Conservation (phyloP, 495 filamentous ascomycete species). For the Neurospora intermedia region DNA sequence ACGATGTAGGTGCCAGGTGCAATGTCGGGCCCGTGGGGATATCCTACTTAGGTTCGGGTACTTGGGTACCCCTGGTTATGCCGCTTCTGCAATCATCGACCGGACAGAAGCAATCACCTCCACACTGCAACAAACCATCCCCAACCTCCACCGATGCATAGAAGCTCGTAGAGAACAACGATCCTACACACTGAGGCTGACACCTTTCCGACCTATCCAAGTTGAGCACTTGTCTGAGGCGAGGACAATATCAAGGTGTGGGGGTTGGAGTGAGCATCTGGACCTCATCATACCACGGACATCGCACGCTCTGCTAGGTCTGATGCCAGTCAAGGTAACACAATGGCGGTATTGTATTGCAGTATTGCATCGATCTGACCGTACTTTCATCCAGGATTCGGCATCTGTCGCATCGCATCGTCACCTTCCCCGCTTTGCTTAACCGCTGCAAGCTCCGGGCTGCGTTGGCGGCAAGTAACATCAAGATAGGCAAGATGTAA, state of each 20-base stretch:
- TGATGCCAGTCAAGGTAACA: background rate
- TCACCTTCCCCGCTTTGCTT: background rate
- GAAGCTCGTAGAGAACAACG: background rate
- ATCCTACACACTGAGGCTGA: background rate
- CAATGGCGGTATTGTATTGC: background rate
- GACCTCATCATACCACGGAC: background rate
- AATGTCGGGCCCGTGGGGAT: background rate
- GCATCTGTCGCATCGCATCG: background rate
- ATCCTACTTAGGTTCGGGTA: background rate
- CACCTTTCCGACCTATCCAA: background rate
- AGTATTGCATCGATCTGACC: background rate
- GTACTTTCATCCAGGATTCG: background rate
- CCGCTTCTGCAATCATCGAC: background rate
- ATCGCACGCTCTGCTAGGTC: background rate
- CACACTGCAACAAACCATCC: background rate
- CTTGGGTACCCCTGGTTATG: background rate
- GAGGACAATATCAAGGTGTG: background rate
- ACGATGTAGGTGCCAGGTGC: background rate
- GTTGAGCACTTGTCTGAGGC: background rate
- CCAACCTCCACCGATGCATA: background rate
- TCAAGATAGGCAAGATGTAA: background rate
- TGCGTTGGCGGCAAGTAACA: background rate
- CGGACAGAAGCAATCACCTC: background rate
- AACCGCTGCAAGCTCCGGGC: background rate
- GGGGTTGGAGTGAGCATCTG: background rate